Evolutionary conservation across 2,329 filamentous ascomycete genomes (phyloP).

Genomic region (Emergomyces africanus): DNA sequence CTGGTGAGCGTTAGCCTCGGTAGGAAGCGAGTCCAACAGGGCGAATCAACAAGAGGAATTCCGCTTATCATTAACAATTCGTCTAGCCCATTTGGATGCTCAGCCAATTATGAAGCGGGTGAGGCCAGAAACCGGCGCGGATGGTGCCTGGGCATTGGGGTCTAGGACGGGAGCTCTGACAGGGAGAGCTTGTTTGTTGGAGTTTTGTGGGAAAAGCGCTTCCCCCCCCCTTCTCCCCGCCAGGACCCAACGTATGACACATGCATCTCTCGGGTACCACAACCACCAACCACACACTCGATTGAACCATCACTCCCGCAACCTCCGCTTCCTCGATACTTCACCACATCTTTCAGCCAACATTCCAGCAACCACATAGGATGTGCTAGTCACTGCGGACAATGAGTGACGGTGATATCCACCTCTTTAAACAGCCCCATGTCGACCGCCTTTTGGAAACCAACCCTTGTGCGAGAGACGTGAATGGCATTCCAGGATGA

Average conservation of each 20-base stretch:
- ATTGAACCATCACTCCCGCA: background rate
- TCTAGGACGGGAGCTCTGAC: background rate
- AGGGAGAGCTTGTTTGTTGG: background rate
- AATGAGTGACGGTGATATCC: conserved; percentile 1
- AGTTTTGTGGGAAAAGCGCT: background rate
- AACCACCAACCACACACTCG: background rate
- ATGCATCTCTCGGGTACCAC: background rate
- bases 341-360: background rate
- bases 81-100: background rate
- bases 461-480: conserved; percentile 7
- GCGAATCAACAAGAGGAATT: background rate
- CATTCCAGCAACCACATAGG: background rate
- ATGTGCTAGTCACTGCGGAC: conserved; percentile 1
- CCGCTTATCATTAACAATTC: background rate
- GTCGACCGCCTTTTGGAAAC: background rate
- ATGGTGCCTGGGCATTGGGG: background rate
- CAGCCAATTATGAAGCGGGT: background rate
- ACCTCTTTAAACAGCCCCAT: background rate
- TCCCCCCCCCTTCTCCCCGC: background rate
- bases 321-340: background rate
- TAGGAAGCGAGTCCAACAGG: background rate
- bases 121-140: background rate
- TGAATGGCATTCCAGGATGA: conserved; percentile 26
- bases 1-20: background rate
- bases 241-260: background rate